Conservation (phyloP, 2,329 filamentous ascomycete genomes). For the Sporothrix dimorphospora region DNA sequence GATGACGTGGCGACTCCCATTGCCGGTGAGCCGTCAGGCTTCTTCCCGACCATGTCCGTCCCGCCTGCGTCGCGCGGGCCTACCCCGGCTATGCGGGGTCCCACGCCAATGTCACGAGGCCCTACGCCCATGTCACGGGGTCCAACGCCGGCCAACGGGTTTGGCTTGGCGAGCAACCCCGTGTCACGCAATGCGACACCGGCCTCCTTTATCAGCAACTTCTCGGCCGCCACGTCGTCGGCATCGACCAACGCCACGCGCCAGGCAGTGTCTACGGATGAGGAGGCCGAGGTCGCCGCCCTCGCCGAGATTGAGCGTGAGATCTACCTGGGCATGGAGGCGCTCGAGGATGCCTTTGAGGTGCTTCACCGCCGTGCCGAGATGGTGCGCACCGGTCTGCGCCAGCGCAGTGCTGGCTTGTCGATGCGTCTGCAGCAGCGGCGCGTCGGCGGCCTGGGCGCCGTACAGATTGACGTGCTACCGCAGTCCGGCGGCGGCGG, state of each 20-base stretch:
- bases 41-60: slow-evolving; percentile 18
- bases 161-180: slow-evolving; percentile 49
- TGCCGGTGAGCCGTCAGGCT: slow-evolving; percentile 44
- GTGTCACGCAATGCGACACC: slow-evolving; percentile 60
- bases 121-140: slow-evolving; percentile 44
- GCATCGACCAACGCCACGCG: slow-evolving; percentile 54
- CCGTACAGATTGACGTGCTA: slow-evolving; percentile 57
- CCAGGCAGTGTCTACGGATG: slow-evolving; percentile 79
- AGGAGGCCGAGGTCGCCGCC: slow-evolving; percentile 89
- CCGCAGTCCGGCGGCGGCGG: slow-evolving; percentile 44
- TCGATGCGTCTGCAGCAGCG: slow-evolving; percentile 65
- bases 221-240: slow-evolving; percentile 48
- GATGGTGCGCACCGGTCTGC: slow-evolving; percentile 73
- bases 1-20: slow-evolving; percentile 40
- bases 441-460: slow-evolving; percentile 41
- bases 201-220: slow-evolving; percentile 43
- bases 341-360: slow-evolving; percentile 91
- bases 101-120: slow-evolving; percentile 13
- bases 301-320: slow-evolving; percentile 90
- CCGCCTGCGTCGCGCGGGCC: slow-evolving; percentile 49
- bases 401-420: slow-evolving; percentile 80
- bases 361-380: slow-evolving; percentile 85
- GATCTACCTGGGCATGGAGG: slow-evolving; percentile 93
- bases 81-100: slow-evolving; percentile 57
- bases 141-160: slow-evolving; percentile 41